Conservation (phyloP, 176 grass and related monocot species). For the Pharus latifolius region DNA sequence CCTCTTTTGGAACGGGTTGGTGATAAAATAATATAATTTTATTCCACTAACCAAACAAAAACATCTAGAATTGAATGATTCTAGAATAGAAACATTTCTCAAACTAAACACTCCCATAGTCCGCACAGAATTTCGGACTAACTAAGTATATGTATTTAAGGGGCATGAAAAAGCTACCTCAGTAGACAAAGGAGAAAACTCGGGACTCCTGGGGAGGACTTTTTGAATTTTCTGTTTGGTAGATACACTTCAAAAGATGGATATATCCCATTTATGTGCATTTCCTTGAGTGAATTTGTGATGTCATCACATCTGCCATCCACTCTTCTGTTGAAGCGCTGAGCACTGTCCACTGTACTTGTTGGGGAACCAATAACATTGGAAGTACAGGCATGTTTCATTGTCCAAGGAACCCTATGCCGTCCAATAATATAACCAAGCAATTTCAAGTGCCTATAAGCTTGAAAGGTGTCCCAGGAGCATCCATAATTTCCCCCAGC, state of each 20-base stretch:
- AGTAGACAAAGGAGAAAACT: conserved; percentile 59
- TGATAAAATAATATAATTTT: too few species aligned
- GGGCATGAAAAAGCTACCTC: conserved; percentile 28
- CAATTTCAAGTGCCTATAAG: conserved; percentile 79
- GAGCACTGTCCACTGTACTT: not conserved
- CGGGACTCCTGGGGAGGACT: conserved; percentile 54
- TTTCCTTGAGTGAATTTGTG: conserved; percentile 27
- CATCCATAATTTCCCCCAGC: conserved; percentile 24
- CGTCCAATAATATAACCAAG: conserved; percentile 80
- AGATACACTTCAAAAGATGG: conserved; percentile 55
- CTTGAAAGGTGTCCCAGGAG: conserved; percentile 47
- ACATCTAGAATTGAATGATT: too few species aligned
- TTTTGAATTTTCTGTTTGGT: conserved; percentile 87
- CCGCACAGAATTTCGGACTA: too few species aligned
- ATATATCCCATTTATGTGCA: conserved; percentile 37
- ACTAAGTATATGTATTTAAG: too few species aligned
- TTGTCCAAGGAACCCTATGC: conserved; percentile 55
- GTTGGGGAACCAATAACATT: not conserved
- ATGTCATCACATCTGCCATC: conserved; percentile 16
- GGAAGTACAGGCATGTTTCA: conserved; percentile 22
- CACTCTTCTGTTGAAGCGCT: not conserved
- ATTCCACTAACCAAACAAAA: too few species aligned
- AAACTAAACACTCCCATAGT: too few species aligned
- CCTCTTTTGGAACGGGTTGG: too few species aligned
- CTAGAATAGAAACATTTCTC: too few species aligned